phyloP scores from a whole-genome alignment of 768 basidiomycete species.

The Filobasidium wieringae region DNA sequence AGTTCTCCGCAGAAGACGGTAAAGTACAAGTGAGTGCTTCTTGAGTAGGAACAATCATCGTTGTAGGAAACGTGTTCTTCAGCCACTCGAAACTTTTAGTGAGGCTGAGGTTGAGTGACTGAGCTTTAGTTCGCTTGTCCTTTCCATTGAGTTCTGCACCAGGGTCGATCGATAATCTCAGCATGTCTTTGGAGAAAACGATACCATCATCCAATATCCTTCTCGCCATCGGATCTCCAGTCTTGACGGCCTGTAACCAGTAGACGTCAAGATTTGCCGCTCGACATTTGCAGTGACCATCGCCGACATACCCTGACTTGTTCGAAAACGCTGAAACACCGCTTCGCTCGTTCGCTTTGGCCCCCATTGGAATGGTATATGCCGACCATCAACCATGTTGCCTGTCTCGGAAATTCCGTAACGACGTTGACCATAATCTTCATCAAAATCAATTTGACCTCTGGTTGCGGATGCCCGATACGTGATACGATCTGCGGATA shows the following conservation, averaged over 20 bases:
- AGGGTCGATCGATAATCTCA: constrained; percentile 19
- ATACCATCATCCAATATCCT: constrained; percentile 43
- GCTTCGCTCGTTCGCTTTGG: constrained; percentile 44
- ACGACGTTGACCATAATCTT: constrained; percentile 62
- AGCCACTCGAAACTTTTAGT: constrained; percentile 46
- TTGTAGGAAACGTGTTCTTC: constrained; percentile 49
- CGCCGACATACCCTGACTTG: constrained; percentile 27
- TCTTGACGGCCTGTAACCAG: too few relatives aligned
- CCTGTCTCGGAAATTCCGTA: constrained; percentile 75
- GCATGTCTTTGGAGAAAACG: constrained; percentile 19
- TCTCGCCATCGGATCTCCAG: too few relatives aligned
- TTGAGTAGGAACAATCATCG: constrained; percentile 79
- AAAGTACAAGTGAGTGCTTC: constrained; percentile 78
- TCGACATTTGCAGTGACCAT: not conserved
- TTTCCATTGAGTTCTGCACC: constrained; percentile 21
- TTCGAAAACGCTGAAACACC: constrained; percentile 45
- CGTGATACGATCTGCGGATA: constrained; percentile 95
- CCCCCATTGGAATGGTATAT: constrained; percentile 66
- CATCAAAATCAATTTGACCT: constrained; percentile 52
- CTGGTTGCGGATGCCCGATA: constrained; percentile 59
- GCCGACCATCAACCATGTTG: constrained; percentile 81
- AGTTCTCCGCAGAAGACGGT: constrained; percentile 52
- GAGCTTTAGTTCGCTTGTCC: constrained; percentile 19
- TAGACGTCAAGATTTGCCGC: too few relatives aligned
- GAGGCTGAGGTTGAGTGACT: constrained; percentile 22